Percentiles rank a stretch among this genome's conserved stretches.
Conservation (phyloP, 208 protist species). For the Leishmania gerbilli region DNA sequence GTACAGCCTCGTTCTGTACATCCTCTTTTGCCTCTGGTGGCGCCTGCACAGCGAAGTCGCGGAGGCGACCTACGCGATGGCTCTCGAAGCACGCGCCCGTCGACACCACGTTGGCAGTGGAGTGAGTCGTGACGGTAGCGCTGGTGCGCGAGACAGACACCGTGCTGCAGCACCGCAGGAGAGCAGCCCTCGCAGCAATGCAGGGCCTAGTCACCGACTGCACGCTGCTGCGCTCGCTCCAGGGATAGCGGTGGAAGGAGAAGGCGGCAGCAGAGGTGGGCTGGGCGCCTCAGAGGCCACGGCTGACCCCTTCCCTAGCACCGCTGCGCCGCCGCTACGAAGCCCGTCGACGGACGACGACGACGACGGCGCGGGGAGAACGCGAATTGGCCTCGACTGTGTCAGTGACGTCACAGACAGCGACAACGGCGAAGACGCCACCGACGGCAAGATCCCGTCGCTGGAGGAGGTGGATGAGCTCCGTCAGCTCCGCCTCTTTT, state of each 20-base stretch:
- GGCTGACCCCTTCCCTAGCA: background rate
- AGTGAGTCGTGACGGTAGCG: background rate
- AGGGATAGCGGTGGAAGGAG: background rate
- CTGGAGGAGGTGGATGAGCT: slow-evolving; percentile 13
- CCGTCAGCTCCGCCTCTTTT: slow-evolving; percentile 18
- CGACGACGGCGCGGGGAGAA: background rate
- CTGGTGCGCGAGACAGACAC: background rate
- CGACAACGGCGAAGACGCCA: background rate
- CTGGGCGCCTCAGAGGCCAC: background rate
- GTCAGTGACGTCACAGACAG: background rate
- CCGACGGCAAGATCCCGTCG: background rate
- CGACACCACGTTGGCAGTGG: background rate
- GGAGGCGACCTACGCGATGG: slow-evolving; percentile 22
- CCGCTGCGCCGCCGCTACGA: background rate
- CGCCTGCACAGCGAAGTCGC: slow-evolving; percentile 48
- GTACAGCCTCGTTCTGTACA: slow-evolving; percentile 77
- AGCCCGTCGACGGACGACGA: background rate
- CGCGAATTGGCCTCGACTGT: background rate
- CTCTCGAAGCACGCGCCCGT: background rate
- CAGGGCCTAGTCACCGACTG: background rate
- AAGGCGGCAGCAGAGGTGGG: background rate
- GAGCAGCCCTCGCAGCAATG: background rate
- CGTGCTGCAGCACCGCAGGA: background rate
- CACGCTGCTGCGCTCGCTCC: background rate
- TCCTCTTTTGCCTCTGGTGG: slow-evolving; percentile 85